phyloP scores from a whole-genome alignment of 495 filamentous ascomycete genomes.

The Talaromyces wortmannii region DNA sequence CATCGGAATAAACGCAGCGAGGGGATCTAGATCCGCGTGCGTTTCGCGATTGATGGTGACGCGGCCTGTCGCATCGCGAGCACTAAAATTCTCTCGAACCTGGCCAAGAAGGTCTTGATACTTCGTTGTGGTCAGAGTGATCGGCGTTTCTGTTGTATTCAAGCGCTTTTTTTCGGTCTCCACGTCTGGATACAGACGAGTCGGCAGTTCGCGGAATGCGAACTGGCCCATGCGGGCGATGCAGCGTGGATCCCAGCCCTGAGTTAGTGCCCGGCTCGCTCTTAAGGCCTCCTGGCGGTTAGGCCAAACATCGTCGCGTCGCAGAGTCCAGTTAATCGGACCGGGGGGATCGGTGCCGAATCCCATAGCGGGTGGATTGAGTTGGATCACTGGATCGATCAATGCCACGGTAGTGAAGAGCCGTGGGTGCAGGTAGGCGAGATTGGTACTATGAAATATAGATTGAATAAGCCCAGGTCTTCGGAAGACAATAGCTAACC shows the following conservation, averaged over 20 bases:
- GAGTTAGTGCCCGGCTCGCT: slow-evolving; percentile 42
- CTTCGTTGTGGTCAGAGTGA: slow-evolving; percentile 42
- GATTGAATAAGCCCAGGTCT: too few species aligned
- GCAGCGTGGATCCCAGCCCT: slow-evolving; percentile 58
- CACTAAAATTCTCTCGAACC: slow-evolving; percentile 20
- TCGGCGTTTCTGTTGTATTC: slow-evolving; percentile 10
- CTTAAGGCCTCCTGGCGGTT: slow-evolving; percentile 41
- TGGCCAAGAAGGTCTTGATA: slow-evolving; percentile 41
- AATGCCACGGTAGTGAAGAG: slow-evolving; percentile 61
- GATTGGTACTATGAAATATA: slow-evolving; percentile 10
- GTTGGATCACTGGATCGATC: slow-evolving; percentile 61
- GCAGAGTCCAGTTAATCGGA: slow-evolving; percentile 27
- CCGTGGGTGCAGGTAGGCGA: slow-evolving; percentile 63
- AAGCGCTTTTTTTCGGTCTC: too few species aligned
- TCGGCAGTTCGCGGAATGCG: slow-evolving; percentile 38
- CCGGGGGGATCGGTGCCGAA: neutral
- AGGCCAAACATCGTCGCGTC: slow-evolving; percentile 56
- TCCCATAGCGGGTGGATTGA: neutral
- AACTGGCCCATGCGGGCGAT: slow-evolving; percentile 46
- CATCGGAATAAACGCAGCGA: slow-evolving; percentile 29
- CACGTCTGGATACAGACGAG: slow-evolving; percentile 29
- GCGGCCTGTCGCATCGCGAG: neutral
- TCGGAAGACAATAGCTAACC: too few species aligned
- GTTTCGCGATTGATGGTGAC: slow-evolving; percentile 2
- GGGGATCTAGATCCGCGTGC: slow-evolving; percentile 22